A percentile compares a stretch with the other conserved stretches of the same genome.
phyloP scores from a whole-genome alignment of 768 basidiomycete genomes.

The Collybia sp. region DNA sequence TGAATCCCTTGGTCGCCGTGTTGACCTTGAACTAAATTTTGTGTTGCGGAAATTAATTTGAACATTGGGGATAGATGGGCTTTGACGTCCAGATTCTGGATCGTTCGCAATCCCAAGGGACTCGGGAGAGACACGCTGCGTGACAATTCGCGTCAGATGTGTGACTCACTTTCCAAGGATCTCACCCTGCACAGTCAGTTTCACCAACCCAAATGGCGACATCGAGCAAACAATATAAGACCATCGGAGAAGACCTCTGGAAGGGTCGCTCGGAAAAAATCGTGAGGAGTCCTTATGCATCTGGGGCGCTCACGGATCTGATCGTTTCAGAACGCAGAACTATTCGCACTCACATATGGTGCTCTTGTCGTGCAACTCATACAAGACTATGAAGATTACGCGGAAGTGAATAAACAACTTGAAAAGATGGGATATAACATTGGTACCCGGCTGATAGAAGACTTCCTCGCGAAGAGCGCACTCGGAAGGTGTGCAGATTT shows the following conservation, averaged over 20 bases:
- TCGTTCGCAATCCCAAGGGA: no score
- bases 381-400: constrained; percentile 98
- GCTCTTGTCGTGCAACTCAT: constrained; percentile 97
- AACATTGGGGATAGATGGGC: no score
- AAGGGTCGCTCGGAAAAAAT: constrained; percentile 93
- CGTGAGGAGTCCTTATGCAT: constrained; percentile 39
- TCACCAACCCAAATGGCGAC: constrained; percentile 48
- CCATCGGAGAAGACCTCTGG: constrained; percentile 93
- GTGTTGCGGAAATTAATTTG: no score
- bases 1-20: no score
- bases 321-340: constrained; percentile 81
- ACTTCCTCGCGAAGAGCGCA: constrained; percentile 92
- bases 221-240: constrained; percentile 80
- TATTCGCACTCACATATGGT: constrained; percentile 96
- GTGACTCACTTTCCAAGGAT: no score
- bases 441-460: constrained; percentile 92
- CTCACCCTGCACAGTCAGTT: no score
- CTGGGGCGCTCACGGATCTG: constrained; percentile 9
- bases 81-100: no score
- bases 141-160: no score
- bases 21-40: no score
- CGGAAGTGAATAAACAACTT: constrained; percentile 91
- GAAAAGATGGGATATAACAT: constrained; percentile 99
- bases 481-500: constrained; percentile 92
- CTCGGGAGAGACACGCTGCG: no score